Evolutionary conservation across 306 rosid genomes (phyloP).

Genomic region (Astragalus membranaceus): DNA sequence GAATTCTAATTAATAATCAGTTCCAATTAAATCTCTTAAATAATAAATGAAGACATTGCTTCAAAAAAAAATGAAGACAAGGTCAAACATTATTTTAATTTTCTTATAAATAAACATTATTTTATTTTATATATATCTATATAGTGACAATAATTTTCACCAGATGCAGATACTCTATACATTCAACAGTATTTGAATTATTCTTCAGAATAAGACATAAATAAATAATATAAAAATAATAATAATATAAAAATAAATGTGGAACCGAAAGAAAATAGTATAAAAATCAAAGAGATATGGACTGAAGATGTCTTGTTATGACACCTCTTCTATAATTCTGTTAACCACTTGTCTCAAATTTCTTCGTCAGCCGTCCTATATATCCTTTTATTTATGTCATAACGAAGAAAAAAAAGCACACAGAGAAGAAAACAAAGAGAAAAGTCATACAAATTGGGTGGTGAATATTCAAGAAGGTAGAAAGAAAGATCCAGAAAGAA

Average conservation of each 20-base stretch:
- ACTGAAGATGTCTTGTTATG: conserved; percentile 8
- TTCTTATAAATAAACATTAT: too few relatives aligned
- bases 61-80: too few relatives aligned
- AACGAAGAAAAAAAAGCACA: not conserved
- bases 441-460: not conserved
- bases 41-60: too few relatives aligned
- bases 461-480: not conserved
- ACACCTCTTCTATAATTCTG: not conserved
- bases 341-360: not conserved
- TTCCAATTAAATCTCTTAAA: too few relatives aligned
- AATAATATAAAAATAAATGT: not conserved
- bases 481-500: not conserved
- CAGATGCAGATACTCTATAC: too few relatives aligned
- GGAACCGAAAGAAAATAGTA: not conserved
- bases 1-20: too few relatives aligned
- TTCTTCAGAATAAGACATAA: too few relatives aligned
- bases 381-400: not conserved
- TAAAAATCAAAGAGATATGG: not conserved
- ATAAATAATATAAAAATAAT: not conserved
- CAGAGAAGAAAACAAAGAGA: not conserved
- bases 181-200: too few relatives aligned
- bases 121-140: too few relatives aligned
- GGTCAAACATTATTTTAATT: too few relatives aligned
- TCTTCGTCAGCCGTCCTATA: not conserved
- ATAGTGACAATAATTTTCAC: too few relatives aligned